Evolutionary conservation across 2,329 filamentous ascomycete species (phyloP), one percentile per base, ranked within the genome.

Genomic region (Grosmannia huntii): DNA sequence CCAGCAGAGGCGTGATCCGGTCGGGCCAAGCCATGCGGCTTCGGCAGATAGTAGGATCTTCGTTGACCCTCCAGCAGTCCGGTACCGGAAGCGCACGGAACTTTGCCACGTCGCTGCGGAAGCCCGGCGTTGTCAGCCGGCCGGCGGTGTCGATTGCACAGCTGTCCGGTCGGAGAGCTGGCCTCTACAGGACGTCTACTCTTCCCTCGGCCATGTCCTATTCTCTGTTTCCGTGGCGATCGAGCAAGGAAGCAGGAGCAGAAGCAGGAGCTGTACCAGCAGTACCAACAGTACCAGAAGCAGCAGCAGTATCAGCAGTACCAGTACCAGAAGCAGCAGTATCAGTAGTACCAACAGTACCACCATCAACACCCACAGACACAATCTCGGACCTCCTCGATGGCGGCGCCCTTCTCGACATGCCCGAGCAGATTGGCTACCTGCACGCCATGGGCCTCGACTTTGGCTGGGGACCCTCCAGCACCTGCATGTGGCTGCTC

Each of bases 371-470:
- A 19, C 2, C 23, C 2, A 7, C 60, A 5, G 50, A 60, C 28
- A 33, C 58, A 21, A 61, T 49, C 11, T 31, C 53, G 2, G 49
- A 46, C 41, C 54, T 72, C 31, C 68, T 72, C 55, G 68, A 70
- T 54, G 66, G 70, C 59, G 60, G 61, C 12, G 72, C 76, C 57
- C 71, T 82, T 57, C 76, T 83, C 60, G 73, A 79, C 61, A 81
- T 90, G 62, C 83, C 87, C 41, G 87, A 92, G 66, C 77, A 83
- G 55, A 81, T 95, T 60, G 94, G 94, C 62, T 96, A 91, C 67
- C 76, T 99, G 60, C 82, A 88, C 64, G 79, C 83, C 7, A 76
- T 97, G 12, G 94, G 94, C 4, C 75, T 99, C 25, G 89, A 97
- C 66, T 97, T 86, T 66, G 90, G 92, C 68, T 91, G 76, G 75